Base-by-base conservation (phyloP, 176 grass and related monocot species). In the Aegilops tauschii region DNA sequence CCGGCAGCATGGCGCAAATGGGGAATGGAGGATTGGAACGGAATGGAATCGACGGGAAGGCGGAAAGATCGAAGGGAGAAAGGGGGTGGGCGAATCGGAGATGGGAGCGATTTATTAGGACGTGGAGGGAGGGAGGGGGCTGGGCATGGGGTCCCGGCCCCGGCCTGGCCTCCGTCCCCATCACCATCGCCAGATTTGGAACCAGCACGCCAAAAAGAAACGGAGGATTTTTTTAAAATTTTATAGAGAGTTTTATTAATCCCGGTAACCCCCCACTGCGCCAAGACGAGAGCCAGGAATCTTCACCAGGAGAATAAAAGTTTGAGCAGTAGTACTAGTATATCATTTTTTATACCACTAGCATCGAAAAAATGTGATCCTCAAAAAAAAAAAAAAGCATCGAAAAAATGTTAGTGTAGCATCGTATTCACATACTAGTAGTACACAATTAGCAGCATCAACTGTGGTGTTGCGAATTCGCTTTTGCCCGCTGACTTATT, bases 121-220 rank as follows among this genome's bases (percentile, higher is more conserved):
- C 62, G 86, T 76, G 85, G 81, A 91, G 49, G 64, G 66, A 54
- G 65, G 32, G 65, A 65, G 65, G 23, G 35, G 61, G 34, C n/a
- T 10, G 59, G n/a, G 2, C 47, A 63, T 29, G 83, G 83, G 85
- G 67, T 75, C 85, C 88, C 67, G 39, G 23, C 9, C 82, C 45
- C 45, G 45, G 45, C 29, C 47, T 13, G 45, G 45, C 45, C 49
- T 54, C 50, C 50, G 65, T 78, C 82, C 77, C 89, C 76, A 80
- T 80, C 85, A 69, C 61, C 85, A 54, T 81, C 86, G 61, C 82
- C 86, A 91, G 90, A 85, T 91, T 91, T 91, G 82, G 84, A 56
- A 84, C 69, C 37, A 35, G 76, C 45, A 84, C 68, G 59, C 35
- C 28, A 70, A 78, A 66, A 9, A 2, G 9, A 18, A 18, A 6